Evolutionary conservation across 2,329 filamentous ascomycete species (phyloP).

Genomic region (Trichoderma koningiopsis): DNA sequence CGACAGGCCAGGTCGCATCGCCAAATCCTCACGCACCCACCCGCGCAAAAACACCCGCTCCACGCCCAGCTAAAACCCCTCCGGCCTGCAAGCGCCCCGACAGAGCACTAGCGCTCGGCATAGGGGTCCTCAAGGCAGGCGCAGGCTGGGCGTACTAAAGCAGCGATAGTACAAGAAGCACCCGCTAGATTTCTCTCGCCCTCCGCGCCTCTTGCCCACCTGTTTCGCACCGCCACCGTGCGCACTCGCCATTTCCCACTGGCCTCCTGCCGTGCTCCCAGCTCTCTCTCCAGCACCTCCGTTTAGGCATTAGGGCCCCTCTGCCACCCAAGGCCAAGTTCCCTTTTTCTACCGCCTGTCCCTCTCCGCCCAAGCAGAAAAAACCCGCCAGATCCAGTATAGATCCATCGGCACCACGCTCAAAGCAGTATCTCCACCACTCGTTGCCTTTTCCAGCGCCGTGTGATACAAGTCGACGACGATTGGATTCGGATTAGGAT

Average conservation of each 20-base stretch:
- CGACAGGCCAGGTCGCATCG: not conserved
- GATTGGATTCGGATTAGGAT: constrained; percentile 28
- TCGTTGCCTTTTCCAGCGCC: constrained; percentile 53
- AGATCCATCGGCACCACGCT: constrained; percentile 66
- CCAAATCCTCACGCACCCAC: not conserved
- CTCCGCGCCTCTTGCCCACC: constrained; percentile 18
- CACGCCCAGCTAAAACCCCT: not conserved
- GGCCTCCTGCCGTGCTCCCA: constrained; percentile 28
- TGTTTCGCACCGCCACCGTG: constrained; percentile 21
- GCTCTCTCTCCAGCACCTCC: constrained; percentile 38
- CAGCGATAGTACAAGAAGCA: not conserved
- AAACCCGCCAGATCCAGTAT: constrained; percentile 62
- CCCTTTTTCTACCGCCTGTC: constrained; percentile 46
- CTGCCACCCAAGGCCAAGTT: constrained; percentile 47
- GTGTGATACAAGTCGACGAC: constrained; percentile 29
- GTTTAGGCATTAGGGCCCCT: not conserved
- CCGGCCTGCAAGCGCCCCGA: constrained; percentile 21
- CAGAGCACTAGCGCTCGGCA: constrained; percentile 19
- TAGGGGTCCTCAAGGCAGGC: not conserved
- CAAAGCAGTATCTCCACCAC: constrained; percentile 66
- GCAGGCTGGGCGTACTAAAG: not conserved
- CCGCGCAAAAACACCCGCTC: not conserved
- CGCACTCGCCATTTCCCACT: constrained; percentile 3
- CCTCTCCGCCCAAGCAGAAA: constrained; percentile 26
- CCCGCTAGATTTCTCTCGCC: constrained; percentile 28